Percentiles rank a stretch among this genome's conserved stretches.
Conservation (phyloP, 192 early-diverging fungal species). For the Phlyctochytrium planicorne region DNA sequence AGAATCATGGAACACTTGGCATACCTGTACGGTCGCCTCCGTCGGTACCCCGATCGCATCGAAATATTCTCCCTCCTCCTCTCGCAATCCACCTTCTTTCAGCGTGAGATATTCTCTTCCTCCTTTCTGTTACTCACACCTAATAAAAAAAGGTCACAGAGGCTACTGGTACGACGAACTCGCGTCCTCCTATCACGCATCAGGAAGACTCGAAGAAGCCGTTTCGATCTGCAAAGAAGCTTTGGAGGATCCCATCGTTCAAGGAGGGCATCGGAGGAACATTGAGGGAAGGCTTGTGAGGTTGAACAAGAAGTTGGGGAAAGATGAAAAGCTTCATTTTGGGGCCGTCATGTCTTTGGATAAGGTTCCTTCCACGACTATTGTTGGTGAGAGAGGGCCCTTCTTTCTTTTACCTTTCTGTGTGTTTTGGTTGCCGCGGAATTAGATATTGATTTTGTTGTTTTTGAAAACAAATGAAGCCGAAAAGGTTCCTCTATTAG, state of each 20-base stretch:
- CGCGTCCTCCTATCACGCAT: constrained; percentile 11
- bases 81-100: constrained; percentile 16
- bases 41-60: constrained; percentile 4
- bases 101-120: not conserved
- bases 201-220: constrained; percentile 16
- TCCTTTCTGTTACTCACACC: not conserved
- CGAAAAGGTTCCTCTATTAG: no score
- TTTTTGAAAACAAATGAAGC: no score
- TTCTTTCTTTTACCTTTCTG: not conserved
- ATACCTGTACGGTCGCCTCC: constrained; percentile 3
- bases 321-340: not conserved
- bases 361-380: constrained; percentile 4
- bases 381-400: not conserved
- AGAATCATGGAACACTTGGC: constrained; percentile 23
- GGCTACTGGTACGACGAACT: constrained; percentile 38
- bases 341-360: constrained; percentile 3
- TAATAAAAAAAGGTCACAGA: constrained; percentile 12
- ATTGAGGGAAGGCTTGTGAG: constrained; percentile 21
- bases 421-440: not conserved
- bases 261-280: constrained; percentile 7
- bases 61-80: constrained; percentile 18
- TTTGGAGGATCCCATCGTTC: constrained; percentile 30
- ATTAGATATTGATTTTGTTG: not conserved
- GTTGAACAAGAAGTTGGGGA: not conserved
- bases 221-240: constrained; percentile 21